Conservation (phyloP, 352 stramenopile species). For the Phytophthora sojae region DNA sequence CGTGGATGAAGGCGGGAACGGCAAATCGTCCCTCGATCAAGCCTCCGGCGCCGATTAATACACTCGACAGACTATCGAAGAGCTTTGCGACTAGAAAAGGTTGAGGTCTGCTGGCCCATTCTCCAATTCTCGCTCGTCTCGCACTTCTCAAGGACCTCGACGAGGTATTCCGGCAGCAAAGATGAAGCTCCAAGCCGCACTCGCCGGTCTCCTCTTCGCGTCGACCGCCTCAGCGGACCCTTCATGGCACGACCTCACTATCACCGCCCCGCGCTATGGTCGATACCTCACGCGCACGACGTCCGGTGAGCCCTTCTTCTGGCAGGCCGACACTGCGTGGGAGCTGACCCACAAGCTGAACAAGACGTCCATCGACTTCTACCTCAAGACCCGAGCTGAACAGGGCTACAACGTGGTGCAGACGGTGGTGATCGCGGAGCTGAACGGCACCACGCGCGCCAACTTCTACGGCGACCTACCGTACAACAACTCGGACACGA, state of each 20-base stretch:
- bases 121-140: not conserved
- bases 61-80: no score
- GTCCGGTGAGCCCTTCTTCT: conserved; percentile 27
- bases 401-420: conserved; percentile 39
- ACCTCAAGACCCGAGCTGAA: conserved; percentile 33
- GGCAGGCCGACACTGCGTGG: conserved; percentile 38
- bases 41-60: not conserved
- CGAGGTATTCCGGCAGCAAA: not conserved
- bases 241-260: conserved; percentile 25
- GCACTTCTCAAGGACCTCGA: not conserved
- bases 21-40: not conserved
- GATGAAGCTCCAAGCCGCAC: conserved; percentile 12
- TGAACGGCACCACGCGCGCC: conserved; percentile 29
- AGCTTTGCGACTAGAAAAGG: no score
- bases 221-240: not conserved
- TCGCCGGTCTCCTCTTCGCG: conserved; percentile 15
- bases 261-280: conserved; percentile 19
- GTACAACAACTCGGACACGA: conserved; percentile 38
- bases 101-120: not conserved
- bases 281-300: conserved; percentile 28
- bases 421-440: conserved; percentile 35
- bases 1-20: not conserved
- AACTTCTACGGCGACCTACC: conserved; percentile 41
- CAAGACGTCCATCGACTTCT: conserved; percentile 42
- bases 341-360: conserved; percentile 34